Evolutionary conservation across 1,139 yeast species (phyloP).

Genomic region (Hansenula anomala): DNA sequence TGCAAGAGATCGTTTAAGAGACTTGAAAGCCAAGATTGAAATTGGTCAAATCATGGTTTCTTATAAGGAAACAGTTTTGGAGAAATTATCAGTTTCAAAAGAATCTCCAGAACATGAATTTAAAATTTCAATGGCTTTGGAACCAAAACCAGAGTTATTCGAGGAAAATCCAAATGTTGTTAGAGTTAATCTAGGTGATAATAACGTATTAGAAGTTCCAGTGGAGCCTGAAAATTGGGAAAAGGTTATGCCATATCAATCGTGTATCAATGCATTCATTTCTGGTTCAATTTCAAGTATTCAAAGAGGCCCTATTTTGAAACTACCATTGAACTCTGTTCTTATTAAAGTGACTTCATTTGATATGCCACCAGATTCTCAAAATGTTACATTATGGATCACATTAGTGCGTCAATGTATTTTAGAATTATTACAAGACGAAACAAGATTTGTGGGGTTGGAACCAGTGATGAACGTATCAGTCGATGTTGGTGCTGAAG

Average conservation of each 20-base stretch:
- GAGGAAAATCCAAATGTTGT: slow-evolving; percentile 22
- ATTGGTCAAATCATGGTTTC: slow-evolving; percentile 85
- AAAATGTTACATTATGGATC: slow-evolving; percentile 36
- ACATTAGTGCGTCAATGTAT: slow-evolving; percentile 41
- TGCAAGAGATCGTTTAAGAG: slow-evolving; percentile 72
- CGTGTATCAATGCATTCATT: slow-evolving; percentile 46
- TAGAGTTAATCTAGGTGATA: slow-evolving; percentile 32
- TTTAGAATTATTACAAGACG: slow-evolving; percentile 30
- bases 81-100: slow-evolving; percentile 19
- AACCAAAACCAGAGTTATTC: slow-evolving; percentile 47
- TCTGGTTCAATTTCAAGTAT: slow-evolving; percentile 68
- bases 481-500: slow-evolving; percentile 65
- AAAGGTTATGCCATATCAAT: slow-evolving; percentile 45
- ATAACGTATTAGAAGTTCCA: slow-evolving; percentile 28
- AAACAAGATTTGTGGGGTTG: slow-evolving; percentile 44
- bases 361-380: slow-evolving; percentile 51
- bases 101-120: slow-evolving; percentile 24
- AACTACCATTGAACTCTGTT: slow-evolving; percentile 62
- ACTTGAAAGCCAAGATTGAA: slow-evolving; percentile 76
- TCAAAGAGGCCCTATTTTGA: slow-evolving; percentile 52
- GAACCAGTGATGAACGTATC: slow-evolving; percentile 86
- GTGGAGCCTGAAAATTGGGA: slow-evolving; percentile 23
- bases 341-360: slow-evolving; percentile 47
- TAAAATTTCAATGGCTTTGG: slow-evolving; percentile 36
- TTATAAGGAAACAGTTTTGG: slow-evolving; percentile 69